A percentile compares a stretch with the other conserved stretches of the same genome.
phyloP scores from a whole-genome alignment of 2,329 filamentous ascomycete species.

The Penicillium fuscoglaucum region DNA sequence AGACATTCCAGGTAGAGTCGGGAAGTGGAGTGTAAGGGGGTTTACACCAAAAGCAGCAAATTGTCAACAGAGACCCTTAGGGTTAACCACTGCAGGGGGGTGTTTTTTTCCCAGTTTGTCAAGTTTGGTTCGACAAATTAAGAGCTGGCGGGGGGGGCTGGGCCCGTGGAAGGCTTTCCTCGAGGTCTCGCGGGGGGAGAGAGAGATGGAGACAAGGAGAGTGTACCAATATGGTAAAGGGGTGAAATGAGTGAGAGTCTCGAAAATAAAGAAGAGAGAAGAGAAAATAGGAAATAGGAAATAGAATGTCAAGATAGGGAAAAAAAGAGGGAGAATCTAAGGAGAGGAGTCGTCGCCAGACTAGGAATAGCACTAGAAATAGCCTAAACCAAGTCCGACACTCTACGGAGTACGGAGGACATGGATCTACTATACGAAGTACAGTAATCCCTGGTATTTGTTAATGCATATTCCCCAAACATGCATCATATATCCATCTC shows the following conservation, averaged over 20 bases:
- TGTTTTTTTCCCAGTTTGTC: background rate
- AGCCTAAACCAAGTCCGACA: constrained; percentile 1
- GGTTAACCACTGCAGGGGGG: constrained; percentile 1
- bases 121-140: background rate
- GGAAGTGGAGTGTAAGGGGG: constrained; percentile 16
- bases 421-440: background rate
- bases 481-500: background rate
- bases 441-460: background rate
- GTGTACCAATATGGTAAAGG: background rate
- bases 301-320: background rate
- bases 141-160: background rate
- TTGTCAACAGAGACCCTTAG: constrained; percentile 31
- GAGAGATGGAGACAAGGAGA: background rate
- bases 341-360: background rate
- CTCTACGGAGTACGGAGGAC: background rate
- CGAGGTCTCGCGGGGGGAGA: constrained; percentile 1
- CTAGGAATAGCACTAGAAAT: constrained; percentile 1
- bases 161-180: background rate
- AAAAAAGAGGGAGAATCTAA: background rate
- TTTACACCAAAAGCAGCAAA: constrained; percentile 33
- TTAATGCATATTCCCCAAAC: background rate
- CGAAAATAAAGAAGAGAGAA: background rate
- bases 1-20: constrained; percentile 33
- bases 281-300: background rate
- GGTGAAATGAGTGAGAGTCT: background rate